A percentile compares a stretch with the other conserved stretches of the same genome.
These are phyloP conservation scores for Houttuynia cordata DNA, from an alignment of 164 flowering plant species.

Conservation along the genomic window DNA sequence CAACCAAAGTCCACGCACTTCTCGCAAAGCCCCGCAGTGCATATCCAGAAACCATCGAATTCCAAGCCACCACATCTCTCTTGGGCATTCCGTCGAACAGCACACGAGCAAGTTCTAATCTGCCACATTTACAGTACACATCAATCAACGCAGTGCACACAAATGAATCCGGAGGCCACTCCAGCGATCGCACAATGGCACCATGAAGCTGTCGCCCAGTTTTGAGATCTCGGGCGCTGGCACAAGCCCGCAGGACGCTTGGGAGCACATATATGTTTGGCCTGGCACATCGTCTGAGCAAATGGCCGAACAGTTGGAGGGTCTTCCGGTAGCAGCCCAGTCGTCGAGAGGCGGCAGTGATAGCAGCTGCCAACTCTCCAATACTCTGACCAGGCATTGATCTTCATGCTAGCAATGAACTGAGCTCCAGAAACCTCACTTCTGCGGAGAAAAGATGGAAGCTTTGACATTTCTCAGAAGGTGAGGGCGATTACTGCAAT, in stretches of 20 bases:
- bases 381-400: neutral
- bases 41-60: conserved; percentile 66
- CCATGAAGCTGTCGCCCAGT: conserved; percentile 45
- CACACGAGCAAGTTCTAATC: conserved; percentile 29
- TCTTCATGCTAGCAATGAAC: too few species aligned
- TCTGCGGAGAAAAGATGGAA: too few species aligned
- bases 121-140: conserved; percentile 71
- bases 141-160: conserved; percentile 53
- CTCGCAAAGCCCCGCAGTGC: conserved; percentile 32
- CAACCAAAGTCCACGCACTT: conserved; percentile 46
- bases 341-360: neutral
- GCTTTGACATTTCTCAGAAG: too few species aligned
- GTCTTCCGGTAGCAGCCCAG: conserved; percentile 25
- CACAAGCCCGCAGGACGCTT: conserved; percentile 65
- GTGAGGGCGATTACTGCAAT: too few species aligned
- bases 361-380: neutral
- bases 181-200: conserved; percentile 18
- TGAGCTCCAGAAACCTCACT: too few species aligned
- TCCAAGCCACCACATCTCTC: conserved; percentile 60
- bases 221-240: conserved; percentile 27
- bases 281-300: conserved; percentile 34
- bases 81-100: conserved; percentile 49
- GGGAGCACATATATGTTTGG: conserved; percentile 47
- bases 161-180: conserved; percentile 34
- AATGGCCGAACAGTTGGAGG: conserved; percentile 33